Evolutionary conservation across 169 alveolate genomes (phyloP).

Genomic region (Eimeria praecox): DNA sequence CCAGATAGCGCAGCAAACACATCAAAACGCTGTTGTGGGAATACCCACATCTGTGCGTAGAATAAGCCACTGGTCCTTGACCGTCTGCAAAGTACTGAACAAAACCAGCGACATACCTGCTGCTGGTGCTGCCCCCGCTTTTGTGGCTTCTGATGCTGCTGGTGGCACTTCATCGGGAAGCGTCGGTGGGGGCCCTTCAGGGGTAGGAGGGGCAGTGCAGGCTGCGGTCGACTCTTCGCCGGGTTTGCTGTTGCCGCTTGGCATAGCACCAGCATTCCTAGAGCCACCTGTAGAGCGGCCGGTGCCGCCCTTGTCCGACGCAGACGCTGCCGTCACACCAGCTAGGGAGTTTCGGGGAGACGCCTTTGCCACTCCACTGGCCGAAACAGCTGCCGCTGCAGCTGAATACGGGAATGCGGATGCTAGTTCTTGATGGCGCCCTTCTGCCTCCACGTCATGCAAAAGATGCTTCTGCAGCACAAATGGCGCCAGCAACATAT

Average conservation of each 20-base stretch:
- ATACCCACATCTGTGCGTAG: conserved; percentile 37
- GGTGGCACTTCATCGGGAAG: conserved; percentile 75
- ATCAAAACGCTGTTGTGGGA: conserved; percentile 20
- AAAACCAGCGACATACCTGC: conserved; percentile 78
- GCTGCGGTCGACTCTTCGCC: conserved; percentile 58
- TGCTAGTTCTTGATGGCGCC: conserved; percentile 56
- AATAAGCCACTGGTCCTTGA: conserved; percentile 40
- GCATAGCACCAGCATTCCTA: conserved; percentile 50
- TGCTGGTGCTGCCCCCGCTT: conserved; percentile 77
- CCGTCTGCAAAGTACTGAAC: conserved; percentile 18
- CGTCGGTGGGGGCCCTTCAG: conserved; percentile 80
- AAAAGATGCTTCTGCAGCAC: conserved; percentile 65
- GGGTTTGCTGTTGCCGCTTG: conserved; percentile 43
- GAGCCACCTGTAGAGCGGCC: conserved; percentile 25
- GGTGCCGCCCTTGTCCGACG: conserved; percentile 53
- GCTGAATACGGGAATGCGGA: conserved; percentile 67
- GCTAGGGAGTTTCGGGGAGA: conserved; percentile 52
- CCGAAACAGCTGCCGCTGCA: conserved; percentile 58
- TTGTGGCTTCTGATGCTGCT: conserved; percentile 57
- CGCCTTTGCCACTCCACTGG: conserved; percentile 27
- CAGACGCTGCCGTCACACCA: conserved; percentile 18
- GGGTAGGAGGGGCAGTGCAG: conserved; percentile 72
- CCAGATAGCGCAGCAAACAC: conserved; percentile 46
- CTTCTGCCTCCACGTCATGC: conserved; percentile 51
- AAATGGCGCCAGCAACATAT: background rate